Evolutionary conservation across 257 asterid genomes (phyloP).

Genomic region (Przewalskia tangutica): DNA sequence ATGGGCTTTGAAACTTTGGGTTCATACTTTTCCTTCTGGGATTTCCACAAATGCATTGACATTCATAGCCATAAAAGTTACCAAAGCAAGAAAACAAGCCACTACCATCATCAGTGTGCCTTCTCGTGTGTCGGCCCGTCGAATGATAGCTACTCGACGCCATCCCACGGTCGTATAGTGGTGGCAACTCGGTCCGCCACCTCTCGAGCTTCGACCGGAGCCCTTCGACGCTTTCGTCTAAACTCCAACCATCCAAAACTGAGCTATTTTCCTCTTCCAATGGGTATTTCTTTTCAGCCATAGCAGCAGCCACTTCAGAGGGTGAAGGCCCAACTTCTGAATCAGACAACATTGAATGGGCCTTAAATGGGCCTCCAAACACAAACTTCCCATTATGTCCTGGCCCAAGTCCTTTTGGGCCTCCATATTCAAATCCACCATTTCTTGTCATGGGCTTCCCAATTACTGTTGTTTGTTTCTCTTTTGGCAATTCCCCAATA

Average conservation of each 20-base stretch:
- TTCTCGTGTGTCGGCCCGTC: conserved; percentile 27
- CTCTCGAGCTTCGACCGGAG: conserved; percentile 77
- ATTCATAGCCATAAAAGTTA: conserved; percentile 56
- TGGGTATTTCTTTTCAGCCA: conserved; percentile 47
- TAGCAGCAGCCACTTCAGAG: conserved; percentile 71
- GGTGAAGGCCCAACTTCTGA: conserved; percentile 91
- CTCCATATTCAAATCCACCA: conserved; percentile 17
- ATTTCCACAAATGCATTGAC: conserved; percentile 83
- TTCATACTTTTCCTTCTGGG: conserved; percentile 26
- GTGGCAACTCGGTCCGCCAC: conserved; percentile 84
- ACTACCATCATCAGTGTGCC: conserved; percentile 5
- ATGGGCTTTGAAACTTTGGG: not conserved
- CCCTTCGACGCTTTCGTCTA: conserved; percentile 82
- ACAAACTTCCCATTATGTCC: conserved; percentile 16
- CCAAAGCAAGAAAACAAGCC: conserved; percentile 79
- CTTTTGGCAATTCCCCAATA: conserved; percentile 17
- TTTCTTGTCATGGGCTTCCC: conserved; percentile 9
- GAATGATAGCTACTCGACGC: conserved; percentile 46
- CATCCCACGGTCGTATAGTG: conserved; percentile 44
- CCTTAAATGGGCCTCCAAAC: conserved; percentile 29
- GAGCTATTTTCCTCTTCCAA: conserved; percentile 43
- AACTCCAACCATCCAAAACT: conserved; percentile 80
- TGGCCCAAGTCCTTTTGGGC: conserved; percentile 8
- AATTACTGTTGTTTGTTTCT: not conserved
- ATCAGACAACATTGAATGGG: conserved; percentile 40